A percentile compares a stretch with the other conserved stretches of the same genome.
Evolutionary conservation across 345 rosid species (phyloP).

Genomic region (Aethionema arabicum): DNA sequence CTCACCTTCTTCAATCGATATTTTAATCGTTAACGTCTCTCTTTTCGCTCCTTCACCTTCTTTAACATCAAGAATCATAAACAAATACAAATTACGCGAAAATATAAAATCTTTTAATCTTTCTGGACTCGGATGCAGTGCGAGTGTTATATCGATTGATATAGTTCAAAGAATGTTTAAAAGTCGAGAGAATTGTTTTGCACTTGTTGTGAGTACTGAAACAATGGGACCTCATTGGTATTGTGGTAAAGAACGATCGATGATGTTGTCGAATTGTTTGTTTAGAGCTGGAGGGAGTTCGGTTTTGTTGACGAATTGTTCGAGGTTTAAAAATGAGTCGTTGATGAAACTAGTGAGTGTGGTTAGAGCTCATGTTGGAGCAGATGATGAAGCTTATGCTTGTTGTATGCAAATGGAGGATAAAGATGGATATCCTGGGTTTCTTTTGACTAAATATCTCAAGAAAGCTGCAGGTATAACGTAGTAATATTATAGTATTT

Average conservation of each 20-base stretch:
- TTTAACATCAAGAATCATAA: constrained; percentile 54
- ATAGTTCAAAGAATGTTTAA: constrained; percentile 50
- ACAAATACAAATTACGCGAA: constrained; percentile 66
- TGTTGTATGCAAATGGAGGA: constrained; percentile 50
- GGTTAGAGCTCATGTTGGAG: constrained; percentile 53
- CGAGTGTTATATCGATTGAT: constrained; percentile 48
- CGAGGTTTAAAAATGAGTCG: constrained; percentile 43
- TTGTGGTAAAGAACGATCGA: constrained; percentile 67
- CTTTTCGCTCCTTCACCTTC: constrained; percentile 70
- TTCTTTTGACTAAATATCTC: constrained; percentile 35
- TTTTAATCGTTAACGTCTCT: constrained; percentile 66
- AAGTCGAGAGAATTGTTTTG: constrained; percentile 40
- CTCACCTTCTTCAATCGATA: constrained; percentile 55
- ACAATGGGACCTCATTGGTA: constrained; percentile 73
- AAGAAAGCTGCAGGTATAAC: constrained; percentile 26
- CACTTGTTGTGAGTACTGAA: constrained; percentile 79
- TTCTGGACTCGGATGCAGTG: constrained; percentile 70
- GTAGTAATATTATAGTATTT: no score
- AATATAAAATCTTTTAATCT: constrained; percentile 62
- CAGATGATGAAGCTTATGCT: constrained; percentile 60
- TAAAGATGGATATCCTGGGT: constrained; percentile 37
- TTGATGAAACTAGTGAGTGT: constrained; percentile 47
- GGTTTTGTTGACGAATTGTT: constrained; percentile 59
- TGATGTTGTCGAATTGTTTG: constrained; percentile 73
- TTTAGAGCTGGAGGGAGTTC: constrained; percentile 78